These are phyloP conservation scores for Lepidium aucheri DNA, from an alignment of 345 rosid genomes.

Conservation along the genomic window DNA sequence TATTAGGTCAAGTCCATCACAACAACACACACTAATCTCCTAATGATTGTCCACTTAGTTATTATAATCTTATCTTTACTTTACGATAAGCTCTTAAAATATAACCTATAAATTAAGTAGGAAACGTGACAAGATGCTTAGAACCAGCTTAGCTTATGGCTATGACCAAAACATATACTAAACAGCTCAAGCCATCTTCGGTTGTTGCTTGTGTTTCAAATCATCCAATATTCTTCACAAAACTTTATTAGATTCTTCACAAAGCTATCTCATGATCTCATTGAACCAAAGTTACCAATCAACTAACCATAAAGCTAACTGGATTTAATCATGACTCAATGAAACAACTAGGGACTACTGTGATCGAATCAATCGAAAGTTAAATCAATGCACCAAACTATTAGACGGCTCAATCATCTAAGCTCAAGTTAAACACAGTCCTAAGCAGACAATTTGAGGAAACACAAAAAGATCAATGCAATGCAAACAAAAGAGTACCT, in stretches of 20 bases:
- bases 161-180: background rate
- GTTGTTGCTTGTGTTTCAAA: conserved; percentile 4
- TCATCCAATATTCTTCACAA: background rate
- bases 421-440: background rate
- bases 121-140: conserved; percentile 19
- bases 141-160: background rate
- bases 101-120: background rate
- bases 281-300: background rate
- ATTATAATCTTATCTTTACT: background rate
- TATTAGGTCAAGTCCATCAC: conserved; percentile 8
- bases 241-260: background rate
- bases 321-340: background rate
- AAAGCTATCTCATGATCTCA: conserved; percentile 4
- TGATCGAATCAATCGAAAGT: background rate
- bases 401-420: background rate
- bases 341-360: background rate
- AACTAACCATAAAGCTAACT: background rate
- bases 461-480: background rate
- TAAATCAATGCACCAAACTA: background rate
- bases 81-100: background rate
- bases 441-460: background rate
- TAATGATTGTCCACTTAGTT: conserved; percentile 4
- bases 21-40: background rate
- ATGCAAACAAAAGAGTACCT: conserved; percentile 40
- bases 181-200: background rate